Percentiles rank a stretch among this genome's conserved stretches.
Conservation (phyloP, 768 basidiomycete genomes). For the Lactifluus subvellereus region DNA sequence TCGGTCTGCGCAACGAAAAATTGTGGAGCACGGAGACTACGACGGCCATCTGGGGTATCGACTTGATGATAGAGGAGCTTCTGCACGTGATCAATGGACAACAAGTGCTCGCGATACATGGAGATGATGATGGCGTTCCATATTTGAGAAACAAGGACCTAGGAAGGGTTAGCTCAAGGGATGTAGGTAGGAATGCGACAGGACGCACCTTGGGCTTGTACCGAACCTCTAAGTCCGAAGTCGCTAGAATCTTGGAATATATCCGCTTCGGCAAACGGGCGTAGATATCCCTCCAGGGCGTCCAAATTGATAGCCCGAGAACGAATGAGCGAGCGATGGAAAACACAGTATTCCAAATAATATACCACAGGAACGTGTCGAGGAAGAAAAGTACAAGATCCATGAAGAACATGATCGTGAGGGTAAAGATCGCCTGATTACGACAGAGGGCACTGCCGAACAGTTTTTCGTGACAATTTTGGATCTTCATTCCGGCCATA, state of each 20-base stretch:
- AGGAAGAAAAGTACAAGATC: slow-evolving; percentile 95
- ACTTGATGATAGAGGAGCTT: slow-evolving; percentile 97
- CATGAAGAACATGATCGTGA: slow-evolving; percentile 99
- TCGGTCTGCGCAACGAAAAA: slow-evolving; percentile 98
- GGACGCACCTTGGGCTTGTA: slow-evolving; percentile 94
- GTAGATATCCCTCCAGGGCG: slow-evolving; percentile 98
- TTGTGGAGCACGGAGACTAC: slow-evolving; percentile 89
- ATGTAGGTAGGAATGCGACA: no score
- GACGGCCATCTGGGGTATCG: slow-evolving; percentile 78
- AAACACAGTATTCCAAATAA: slow-evolving; percentile 98
- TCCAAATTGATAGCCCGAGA: slow-evolving; percentile 96
- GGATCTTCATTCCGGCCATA: slow-evolving; percentile 96
- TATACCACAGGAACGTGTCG: slow-evolving; percentile 99
- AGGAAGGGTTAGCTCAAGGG: neutral
- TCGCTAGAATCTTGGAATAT: slow-evolving; percentile 91
- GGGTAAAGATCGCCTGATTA: slow-evolving; percentile 91
- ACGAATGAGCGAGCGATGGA: slow-evolving; percentile 83
- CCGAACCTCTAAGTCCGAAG: slow-evolving; percentile 93
- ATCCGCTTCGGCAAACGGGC: slow-evolving; percentile 94
- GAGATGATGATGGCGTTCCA: slow-evolving; percentile 99
- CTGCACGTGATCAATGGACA: slow-evolving; percentile 98
- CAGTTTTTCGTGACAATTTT: slow-evolving; percentile 80
- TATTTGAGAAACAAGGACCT: slow-evolving; percentile 97
- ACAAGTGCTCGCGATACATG: slow-evolving; percentile 98
- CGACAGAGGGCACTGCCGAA: slow-evolving; percentile 80